Evolutionary conservation across 2,329 filamentous ascomycete genomes (phyloP).

Genomic region (Diaporthe citriasiana): DNA sequence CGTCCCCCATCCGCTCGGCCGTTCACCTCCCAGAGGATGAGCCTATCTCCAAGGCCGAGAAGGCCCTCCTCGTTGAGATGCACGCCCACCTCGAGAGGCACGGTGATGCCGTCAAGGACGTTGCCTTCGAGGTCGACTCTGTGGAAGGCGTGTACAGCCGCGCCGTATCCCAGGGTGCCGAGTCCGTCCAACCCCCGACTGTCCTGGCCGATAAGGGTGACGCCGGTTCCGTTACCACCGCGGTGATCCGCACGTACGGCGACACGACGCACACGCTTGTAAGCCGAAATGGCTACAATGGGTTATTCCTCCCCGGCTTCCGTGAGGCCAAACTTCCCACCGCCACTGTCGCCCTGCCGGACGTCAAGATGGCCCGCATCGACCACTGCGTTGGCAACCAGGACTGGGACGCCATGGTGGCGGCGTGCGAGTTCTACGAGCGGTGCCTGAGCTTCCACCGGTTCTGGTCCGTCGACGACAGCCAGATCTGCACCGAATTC

Average conservation of each 20-base stretch:
- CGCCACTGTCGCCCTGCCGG: constrained; percentile 65
- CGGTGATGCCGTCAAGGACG: constrained; percentile 94
- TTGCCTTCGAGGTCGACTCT: constrained; percentile 94
- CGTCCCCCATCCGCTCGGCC: constrained; percentile 80
- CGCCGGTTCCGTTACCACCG: constrained; percentile 77
- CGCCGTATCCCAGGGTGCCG: constrained; percentile 76
- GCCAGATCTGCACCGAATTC: constrained; percentile 92
- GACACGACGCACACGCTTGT: constrained; percentile 96
- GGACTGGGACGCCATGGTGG: constrained; percentile 89
- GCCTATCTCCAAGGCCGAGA: constrained; percentile 74
- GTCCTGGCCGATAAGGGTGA: constrained; percentile 69
- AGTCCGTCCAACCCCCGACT: constrained; percentile 73
- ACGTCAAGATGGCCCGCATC: constrained; percentile 79
- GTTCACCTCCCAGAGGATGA: constrained; percentile 69
- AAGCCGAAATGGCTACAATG: constrained; percentile 77
- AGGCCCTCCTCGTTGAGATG: constrained; percentile 77
- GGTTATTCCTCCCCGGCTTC: constrained; percentile 88
- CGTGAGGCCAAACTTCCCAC: constrained; percentile 63
- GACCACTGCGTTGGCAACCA: constrained; percentile 99
- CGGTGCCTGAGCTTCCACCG: constrained; percentile 91
- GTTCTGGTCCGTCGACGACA: constrained; percentile 97
- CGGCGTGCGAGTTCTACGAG: constrained; percentile 82
- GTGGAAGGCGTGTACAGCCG: constrained; percentile 83
- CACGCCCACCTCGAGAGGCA: constrained; percentile 87
- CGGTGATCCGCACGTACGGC: constrained; percentile 91